A percentile compares a stretch with the other conserved stretches of the same genome.
These are phyloP conservation scores for Diaporthe eres DNA, from an alignment of 2,329 filamentous ascomycete species.

Conservation along the genomic window DNA sequence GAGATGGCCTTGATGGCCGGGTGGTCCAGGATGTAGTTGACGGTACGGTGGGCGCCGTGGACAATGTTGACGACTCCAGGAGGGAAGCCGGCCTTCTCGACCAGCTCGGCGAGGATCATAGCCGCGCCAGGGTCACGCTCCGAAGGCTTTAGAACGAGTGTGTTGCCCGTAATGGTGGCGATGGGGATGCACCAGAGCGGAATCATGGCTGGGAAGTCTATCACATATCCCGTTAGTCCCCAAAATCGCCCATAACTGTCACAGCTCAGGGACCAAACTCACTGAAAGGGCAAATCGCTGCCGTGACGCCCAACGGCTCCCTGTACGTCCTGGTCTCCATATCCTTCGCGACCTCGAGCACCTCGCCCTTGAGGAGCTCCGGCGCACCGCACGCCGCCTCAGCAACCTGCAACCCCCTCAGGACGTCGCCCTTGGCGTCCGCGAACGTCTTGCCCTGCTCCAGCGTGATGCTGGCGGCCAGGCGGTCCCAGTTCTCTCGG, in stretches of 20 bases:
- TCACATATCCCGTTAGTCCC: neutral
- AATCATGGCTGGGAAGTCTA: constrained; percentile 93
- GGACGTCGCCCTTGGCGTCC: constrained; percentile 85
- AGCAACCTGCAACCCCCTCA: constrained; percentile 86
- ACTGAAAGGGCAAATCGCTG: constrained; percentile 91
- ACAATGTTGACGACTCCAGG: constrained; percentile 86
- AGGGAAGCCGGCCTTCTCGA: constrained; percentile 85
- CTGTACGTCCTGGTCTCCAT: constrained; percentile 90
- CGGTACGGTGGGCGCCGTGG: constrained; percentile 84
- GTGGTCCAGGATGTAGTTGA: constrained; percentile 89
- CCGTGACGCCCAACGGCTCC: constrained; percentile 85
- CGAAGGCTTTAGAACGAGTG: constrained; percentile 86
- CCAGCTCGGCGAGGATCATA: constrained; percentile 88
- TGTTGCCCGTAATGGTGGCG: constrained; percentile 87
- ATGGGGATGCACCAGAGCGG: constrained; percentile 92
- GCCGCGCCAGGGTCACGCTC: constrained; percentile 87
- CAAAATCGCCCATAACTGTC: neutral
- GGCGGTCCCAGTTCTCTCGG: constrained; percentile 85
- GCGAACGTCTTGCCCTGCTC: constrained; percentile 92
- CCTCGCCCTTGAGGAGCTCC: constrained; percentile 85
- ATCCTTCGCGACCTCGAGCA: constrained; percentile 88
- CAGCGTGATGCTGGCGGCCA: constrained; percentile 87
- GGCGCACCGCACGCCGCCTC: constrained; percentile 86
- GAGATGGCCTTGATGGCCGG: constrained; percentile 88
- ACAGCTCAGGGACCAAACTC: constrained; percentile 52